Evolutionary conservation across 2,329 filamentous ascomycete species (phyloP).

Genomic region (Gnomoniopsis sp.): DNA sequence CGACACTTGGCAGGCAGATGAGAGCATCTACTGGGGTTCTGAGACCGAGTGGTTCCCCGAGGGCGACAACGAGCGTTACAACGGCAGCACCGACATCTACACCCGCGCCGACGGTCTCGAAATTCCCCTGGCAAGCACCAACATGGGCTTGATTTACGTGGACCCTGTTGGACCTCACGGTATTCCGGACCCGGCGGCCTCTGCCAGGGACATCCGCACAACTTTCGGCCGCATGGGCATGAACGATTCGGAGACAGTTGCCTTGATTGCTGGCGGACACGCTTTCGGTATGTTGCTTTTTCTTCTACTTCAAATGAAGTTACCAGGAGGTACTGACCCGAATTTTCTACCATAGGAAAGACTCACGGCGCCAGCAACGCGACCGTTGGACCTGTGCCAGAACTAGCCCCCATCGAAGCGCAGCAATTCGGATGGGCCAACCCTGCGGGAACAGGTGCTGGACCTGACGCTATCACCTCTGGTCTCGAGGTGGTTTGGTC

Average conservation of each 20-base stretch:
- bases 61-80: slow-evolving; percentile 68
- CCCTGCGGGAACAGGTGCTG: slow-evolving; percentile 59
- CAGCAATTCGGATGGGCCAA: slow-evolving; percentile 71
- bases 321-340: too few relatives aligned
- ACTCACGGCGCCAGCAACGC: slow-evolving; percentile 66
- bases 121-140: slow-evolving; percentile 62
- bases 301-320: not conserved
- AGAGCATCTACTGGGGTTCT: slow-evolving; percentile 71
- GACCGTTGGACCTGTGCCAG: slow-evolving; percentile 62
- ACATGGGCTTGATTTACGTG: slow-evolving; percentile 80
- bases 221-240: slow-evolving; percentile 80
- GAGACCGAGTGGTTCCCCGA: slow-evolving; percentile 63
- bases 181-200: slow-evolving; percentile 64
- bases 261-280: slow-evolving; percentile 75
- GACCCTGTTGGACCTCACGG: slow-evolving; percentile 77
- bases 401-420: slow-evolving; percentile 55
- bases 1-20: slow-evolving; percentile 70
- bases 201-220: slow-evolving; percentile 68
- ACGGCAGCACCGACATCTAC: slow-evolving; percentile 44
- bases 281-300: slow-evolving; percentile 50
- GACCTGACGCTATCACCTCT: slow-evolving; percentile 64
- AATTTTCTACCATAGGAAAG: slow-evolving; percentile 38
- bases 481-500: slow-evolving; percentile 76
- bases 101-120: slow-evolving; percentile 57
- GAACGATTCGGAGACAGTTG: slow-evolving; percentile 79